Conservation (phyloP, 2,329 filamentous ascomycete genomes). For the Colletotrichum orchidophilum region DNA sequence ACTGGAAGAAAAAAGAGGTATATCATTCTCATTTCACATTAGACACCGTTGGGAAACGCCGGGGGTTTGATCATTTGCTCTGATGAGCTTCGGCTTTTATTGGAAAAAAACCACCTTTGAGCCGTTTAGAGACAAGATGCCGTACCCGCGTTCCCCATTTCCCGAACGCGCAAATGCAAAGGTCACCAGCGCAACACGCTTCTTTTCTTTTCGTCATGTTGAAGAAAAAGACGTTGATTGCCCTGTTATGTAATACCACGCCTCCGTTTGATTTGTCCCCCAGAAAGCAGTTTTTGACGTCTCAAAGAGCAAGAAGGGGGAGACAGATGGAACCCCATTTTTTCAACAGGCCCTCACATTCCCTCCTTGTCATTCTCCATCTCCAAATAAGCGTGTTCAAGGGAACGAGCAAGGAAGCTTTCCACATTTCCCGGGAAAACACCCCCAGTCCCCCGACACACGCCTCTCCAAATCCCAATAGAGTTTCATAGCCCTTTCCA, state of each 20-base stretch:
- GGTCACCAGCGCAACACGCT: slow-evolving; percentile 26
- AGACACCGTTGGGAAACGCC: slow-evolving; percentile 19
- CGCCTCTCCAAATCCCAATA: background rate
- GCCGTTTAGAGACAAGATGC: slow-evolving; percentile 38
- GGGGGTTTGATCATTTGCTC: slow-evolving; percentile 46
- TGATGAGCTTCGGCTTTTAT: slow-evolving; percentile 54
- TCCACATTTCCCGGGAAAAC: slow-evolving; percentile 43
- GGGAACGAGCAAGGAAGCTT: slow-evolving; percentile 1
- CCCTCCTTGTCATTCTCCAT: background rate
- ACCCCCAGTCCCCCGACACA: slow-evolving; percentile 21
- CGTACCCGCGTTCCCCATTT: slow-evolving; percentile 55
- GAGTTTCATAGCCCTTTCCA: slow-evolving; percentile 30
- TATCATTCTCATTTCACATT: background rate
- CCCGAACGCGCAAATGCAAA: slow-evolving; percentile 58
- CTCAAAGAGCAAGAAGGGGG: background rate
- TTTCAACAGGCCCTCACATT: slow-evolving; percentile 1
- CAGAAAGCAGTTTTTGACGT: slow-evolving; percentile 34
- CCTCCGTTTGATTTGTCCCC: slow-evolving; percentile 34
- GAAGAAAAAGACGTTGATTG: slow-evolving; percentile 34
- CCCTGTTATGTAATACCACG: slow-evolving; percentile 35
- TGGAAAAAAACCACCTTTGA: slow-evolving; percentile 41
- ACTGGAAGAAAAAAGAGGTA: background rate
- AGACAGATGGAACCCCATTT: slow-evolving; percentile 2
- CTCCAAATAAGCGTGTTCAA: slow-evolving; percentile 20
- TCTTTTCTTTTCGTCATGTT: slow-evolving; percentile 14